These are phyloP conservation scores for Myrmaecium sp. DNA, from an alignment of 2,329 filamentous ascomycete species.

Conservation along the genomic window DNA sequence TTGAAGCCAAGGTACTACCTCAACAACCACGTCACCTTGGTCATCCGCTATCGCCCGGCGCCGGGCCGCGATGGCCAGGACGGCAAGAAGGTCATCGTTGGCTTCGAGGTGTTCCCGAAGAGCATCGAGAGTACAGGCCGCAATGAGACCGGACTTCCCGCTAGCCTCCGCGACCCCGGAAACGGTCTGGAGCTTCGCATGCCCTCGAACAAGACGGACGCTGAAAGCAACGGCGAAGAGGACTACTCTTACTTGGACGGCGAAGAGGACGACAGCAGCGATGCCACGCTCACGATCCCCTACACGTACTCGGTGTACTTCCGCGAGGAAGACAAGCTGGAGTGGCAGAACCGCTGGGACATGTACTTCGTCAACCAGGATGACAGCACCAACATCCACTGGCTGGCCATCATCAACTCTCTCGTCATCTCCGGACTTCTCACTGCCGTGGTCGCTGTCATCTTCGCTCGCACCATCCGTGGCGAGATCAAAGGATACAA, in stretches of 20 bases:
- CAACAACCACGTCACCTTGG: constrained; percentile 78
- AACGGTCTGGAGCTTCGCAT: constrained; percentile 54
- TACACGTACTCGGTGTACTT: constrained; percentile 88
- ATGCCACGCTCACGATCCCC: constrained; percentile 54
- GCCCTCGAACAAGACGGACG: constrained; percentile 41
- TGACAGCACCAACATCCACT: constrained; percentile 66
- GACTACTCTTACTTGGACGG: constrained; percentile 43
- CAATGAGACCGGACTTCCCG: constrained; percentile 48
- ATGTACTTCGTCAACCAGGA: constrained; percentile 80
- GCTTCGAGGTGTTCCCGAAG: constrained; percentile 81
- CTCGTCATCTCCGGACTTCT: constrained; percentile 66
- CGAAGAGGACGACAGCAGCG: constrained; percentile 44
- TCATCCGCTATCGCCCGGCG: constrained; percentile 60
- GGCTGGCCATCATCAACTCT: constrained; percentile 78
- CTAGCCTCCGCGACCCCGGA: constrained; percentile 44
- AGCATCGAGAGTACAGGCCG: constrained; percentile 51
- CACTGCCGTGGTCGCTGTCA: constrained; percentile 64
- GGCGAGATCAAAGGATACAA: constrained; percentile 63
- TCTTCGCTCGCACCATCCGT: constrained; percentile 60
- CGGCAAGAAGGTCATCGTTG: constrained; percentile 66
- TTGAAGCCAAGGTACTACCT: constrained; percentile 53
- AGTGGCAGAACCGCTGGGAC: constrained; percentile 78
- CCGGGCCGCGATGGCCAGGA: constrained; percentile 50
- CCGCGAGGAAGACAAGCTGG: constrained; percentile 60
- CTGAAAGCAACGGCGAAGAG: constrained; percentile 31